Evolutionary conservation across 208 protist species (phyloP), one percentile per base, ranked within the genome.

Genomic region (Leishmania guyanensis): DNA sequence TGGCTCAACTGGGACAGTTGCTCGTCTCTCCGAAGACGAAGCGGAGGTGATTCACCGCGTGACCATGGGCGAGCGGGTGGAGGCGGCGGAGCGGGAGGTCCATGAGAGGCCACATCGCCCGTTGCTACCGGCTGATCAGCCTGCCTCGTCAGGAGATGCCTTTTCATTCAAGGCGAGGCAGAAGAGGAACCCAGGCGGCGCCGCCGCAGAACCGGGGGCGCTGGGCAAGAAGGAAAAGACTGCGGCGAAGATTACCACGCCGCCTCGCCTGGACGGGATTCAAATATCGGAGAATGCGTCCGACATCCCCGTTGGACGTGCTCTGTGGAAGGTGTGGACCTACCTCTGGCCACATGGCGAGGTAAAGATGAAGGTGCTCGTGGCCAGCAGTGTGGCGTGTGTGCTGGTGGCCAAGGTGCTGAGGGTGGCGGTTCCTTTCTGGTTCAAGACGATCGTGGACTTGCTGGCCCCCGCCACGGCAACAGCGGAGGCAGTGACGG

Each of bases 381-480:
- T 98, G 22, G 87, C 90, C 22, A 81, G 84, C 68, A 97, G 93
- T 75, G 89, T 98, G 20, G 33, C 83, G 17, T 97, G 91, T 78
- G 93, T 98, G 54, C 76, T 98, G 51, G 50, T 83, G 26, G 89
- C 95, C 20, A 98, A 98, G 81, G 81, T 90, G 29, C 82, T 97
- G 56, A 95, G 94, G 85, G 93, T 98, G 73, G 90, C 89, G 16
- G 91, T 98, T 36, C 95, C 95, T 39, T 98, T 98, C 87, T 97
- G 90, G 90, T 98, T 98, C 85, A 95, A 96, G 79, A 88, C 90
- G 54, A 92, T 98, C 78, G 88, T 98, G 8, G 95, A 98, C 75
- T 77, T 89, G 17, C 89, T 98, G 26, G 89, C 95, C 22, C 89
- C 91, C 16, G 82, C 68, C 39, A 75, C 85, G 66, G 84, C 86